Evolutionary conservation across 2,329 filamentous ascomycete genomes (phyloP), one percentile per base, ranked within the genome.

Genomic region (Botryotinia narcissicola): DNA sequence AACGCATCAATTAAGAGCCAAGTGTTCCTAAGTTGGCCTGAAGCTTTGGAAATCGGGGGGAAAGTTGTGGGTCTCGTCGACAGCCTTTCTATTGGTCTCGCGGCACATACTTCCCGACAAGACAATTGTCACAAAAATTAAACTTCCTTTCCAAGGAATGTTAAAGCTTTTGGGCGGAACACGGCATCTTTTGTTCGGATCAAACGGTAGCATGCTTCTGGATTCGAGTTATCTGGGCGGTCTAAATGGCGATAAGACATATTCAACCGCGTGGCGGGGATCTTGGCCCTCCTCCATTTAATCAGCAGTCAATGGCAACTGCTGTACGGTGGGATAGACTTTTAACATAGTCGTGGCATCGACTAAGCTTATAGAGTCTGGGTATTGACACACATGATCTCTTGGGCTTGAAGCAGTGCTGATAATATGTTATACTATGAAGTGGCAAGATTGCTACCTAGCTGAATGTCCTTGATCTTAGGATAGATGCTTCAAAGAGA

Each of bases 371-470:
- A 76, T 66, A 18, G 72, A 35, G 14, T 77, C 73, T n/a, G 73
- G 71, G 4, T 78, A 75, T 77, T 62, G 16, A 78, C 51, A 2
- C 71, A 57, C 35, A 78, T 73, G 2, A 82, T 83, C 1, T 79
- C 76, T 20, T 79, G 73, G 0, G 87, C 77, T 0, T 81, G 78
- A 16, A 81, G 84, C 10, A 84, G 72, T n/a, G 84, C 78, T 14
- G 81, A 77, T 8, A 88, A 78, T 3, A 81, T 82, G 73, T 87
- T 83, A 73, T 83, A 82, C 1, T 85, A 85, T 5, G 84, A 82
- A 10, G 51, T 29, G 44, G 83, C 82, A 0, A 77, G 74, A 69
- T 73, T 71, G 70, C 76, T 76, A 7, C 76, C 76, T n/a, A 59
- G 57, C 22, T 60, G 44, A 57, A 72, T 44, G 6, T 44, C 35